Conservation (phyloP, 2,329 filamentous ascomycete genomes). For the Huntiella bhutanensis region DNA sequence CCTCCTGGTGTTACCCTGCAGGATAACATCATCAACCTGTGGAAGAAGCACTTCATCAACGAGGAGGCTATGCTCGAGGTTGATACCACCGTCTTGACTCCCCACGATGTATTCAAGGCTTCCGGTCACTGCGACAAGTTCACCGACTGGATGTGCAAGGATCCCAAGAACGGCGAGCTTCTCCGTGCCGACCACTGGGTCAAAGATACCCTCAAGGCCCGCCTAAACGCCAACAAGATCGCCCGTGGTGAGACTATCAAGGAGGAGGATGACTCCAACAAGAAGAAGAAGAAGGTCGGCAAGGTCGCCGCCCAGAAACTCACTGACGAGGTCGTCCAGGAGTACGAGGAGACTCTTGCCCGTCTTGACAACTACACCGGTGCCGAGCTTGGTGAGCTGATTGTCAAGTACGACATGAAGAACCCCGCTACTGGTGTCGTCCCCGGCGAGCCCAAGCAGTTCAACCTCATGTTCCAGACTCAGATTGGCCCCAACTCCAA, state of each 20-base stretch:
- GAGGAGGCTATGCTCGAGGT: constrained; percentile 93
- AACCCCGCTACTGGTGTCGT: constrained; percentile 66
- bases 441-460: constrained; percentile 64
- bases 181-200: constrained; percentile 92
- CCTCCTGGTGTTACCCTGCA: constrained; percentile 74
- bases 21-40: constrained; percentile 71
- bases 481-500: constrained; percentile 85
- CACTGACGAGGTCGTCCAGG: constrained; percentile 65
- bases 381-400: constrained; percentile 66
- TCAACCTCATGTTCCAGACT: constrained; percentile 99
- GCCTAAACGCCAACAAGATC: constrained; percentile 80
- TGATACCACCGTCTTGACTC: constrained; percentile 85
- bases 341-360: constrained; percentile 82
- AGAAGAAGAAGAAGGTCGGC: constrained; percentile 73
- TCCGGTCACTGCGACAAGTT: constrained; percentile 96
- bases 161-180: constrained; percentile 93
- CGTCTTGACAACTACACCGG: constrained; percentile 92
- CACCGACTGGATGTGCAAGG: constrained; percentile 98
- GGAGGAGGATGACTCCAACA: constrained; percentile 52
- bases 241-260: constrained; percentile 69
- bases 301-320: constrained; percentile 64
- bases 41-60: constrained; percentile 85
- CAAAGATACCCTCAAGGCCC: constrained; percentile 74
- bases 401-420: constrained; percentile 74
- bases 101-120: constrained; percentile 84